Base-by-base conservation (phyloP, 1,284 basidiomycete species). In the Ceratobasidium sp. region DNA sequence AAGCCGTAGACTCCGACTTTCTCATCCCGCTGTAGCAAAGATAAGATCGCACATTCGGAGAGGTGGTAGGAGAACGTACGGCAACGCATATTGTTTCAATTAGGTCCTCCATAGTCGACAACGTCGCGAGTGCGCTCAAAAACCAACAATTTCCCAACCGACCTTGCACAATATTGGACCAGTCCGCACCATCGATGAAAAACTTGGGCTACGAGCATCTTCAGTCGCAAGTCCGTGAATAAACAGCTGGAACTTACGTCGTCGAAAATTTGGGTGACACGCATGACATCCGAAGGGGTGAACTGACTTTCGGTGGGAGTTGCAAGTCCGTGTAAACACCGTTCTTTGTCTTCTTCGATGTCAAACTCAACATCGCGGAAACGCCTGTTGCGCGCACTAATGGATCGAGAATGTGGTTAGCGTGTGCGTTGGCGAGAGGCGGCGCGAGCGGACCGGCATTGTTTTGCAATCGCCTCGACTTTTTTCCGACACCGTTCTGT, bases 81-180 rank as follows among this genome's bases (percentile, higher is more conserved):
- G 84, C 86, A 36, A 88, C 86, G 75, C 87, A 88, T 44, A 87
- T 83, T 76, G 85, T 86, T 77, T 88, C 86, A 17, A 87, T 82
- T 29, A 88, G 78, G 1, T 84, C 84, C 11, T 80, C 78, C 3
- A 81, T 78, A 0, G 83, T 82, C 0, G 85, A 80, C 71, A 86
- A 81, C 1, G 83, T 84, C 0, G 86, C 84, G 15, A 87, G 78
- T 0, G 86, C 87, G n/a, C 84, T 85, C 8, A 88, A 77, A 76
- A 88, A 86, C 85, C 86, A 88, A 76, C 87, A 88, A 75, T 88
- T 84, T 1, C 84, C 84, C 22, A 87, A 76, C 1, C 67, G 60
- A 29, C 86, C 86, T 80, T 87, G 86, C 2, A 83, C 80, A 45
- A 87, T 84, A 78, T 87, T 86, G 56, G 77, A 56, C 50, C 75